phyloP scores from a whole-genome alignment of 73 alveolate species.

The Breviolum minutum region DNA sequence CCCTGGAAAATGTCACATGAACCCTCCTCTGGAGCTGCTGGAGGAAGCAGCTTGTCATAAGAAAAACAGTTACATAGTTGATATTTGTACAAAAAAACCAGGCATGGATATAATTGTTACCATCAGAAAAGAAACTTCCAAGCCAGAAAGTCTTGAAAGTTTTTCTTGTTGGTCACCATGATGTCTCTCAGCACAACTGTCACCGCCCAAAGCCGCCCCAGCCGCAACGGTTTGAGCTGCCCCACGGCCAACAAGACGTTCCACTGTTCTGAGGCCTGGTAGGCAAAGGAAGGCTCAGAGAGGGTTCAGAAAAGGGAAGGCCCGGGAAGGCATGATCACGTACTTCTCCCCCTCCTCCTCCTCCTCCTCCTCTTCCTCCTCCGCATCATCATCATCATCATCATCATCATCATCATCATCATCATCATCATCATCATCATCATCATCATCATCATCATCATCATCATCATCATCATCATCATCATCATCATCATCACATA shows the following conservation, averaged over 20 bases:
- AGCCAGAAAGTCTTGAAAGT: no score
- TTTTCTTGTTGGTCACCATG: neutral
- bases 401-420: no score
- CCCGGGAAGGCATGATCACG: neutral
- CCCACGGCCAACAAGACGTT: slow-evolving; percentile 11
- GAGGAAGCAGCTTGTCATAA: no score
- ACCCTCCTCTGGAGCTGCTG: no score
- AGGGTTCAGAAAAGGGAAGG: neutral
- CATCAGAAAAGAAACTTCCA: no score
- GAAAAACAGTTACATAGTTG: no score
- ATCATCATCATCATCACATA: neutral
- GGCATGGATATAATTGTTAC: no score
- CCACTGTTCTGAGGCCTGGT: slow-evolving; percentile 55
- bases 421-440: neutral
- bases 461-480: neutral
- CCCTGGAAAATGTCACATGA: no score
- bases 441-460: neutral
- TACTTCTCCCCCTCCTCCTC: no score
- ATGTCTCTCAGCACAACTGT: neutral
- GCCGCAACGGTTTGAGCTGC: neutral
- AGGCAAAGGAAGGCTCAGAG: neutral
- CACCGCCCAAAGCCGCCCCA: neutral
- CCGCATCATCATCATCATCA: no score
- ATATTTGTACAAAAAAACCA: no score
- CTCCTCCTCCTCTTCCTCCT: no score